phyloP scores from a whole-genome alignment of 192 early-diverging fungal species.

The Phlyctochytrium bullatum region DNA sequence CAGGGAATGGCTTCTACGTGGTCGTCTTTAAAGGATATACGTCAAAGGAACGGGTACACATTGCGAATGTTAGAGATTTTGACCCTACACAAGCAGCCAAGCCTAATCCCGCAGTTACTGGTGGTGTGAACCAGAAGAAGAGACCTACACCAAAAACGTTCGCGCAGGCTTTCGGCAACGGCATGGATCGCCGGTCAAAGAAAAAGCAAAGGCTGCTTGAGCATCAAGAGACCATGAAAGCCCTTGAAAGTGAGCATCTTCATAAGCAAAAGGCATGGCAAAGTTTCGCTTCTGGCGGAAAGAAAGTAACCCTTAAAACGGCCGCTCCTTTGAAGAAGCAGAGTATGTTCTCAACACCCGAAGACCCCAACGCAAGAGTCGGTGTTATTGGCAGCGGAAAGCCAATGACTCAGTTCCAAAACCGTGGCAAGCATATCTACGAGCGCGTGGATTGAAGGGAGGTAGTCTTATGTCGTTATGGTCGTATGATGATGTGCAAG shows the following conservation, averaged over 20 bases:
- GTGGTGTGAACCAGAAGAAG: constrained; percentile 13
- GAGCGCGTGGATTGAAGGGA: constrained; percentile 29
- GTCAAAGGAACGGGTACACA: constrained; percentile 46
- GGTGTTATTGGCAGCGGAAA: constrained; percentile 78
- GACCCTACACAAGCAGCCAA: constrained; percentile 24
- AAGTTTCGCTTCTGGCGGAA: constrained; percentile 62
- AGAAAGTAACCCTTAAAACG: constrained; percentile 28
- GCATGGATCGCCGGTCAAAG: constrained; percentile 45
- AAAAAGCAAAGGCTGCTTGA: constrained; percentile 48
- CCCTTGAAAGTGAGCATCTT: constrained; percentile 57
- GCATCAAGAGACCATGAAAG: constrained; percentile 32
- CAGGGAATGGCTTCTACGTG: constrained; percentile 28
- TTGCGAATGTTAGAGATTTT: constrained; percentile 44
- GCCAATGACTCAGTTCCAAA: constrained; percentile 74
- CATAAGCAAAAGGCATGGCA: constrained; percentile 76
- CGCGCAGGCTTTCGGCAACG: constrained; percentile 26
- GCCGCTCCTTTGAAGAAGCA: constrained; percentile 54
- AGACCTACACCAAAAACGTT: constrained; percentile 27
- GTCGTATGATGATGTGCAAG: no score
- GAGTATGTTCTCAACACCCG: constrained; percentile 80
- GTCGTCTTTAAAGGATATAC: constrained; percentile 65
- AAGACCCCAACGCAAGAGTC: constrained; percentile 77
- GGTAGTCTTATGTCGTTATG: background rate
- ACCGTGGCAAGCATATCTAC: constrained; percentile 74
- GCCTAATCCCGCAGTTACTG: constrained; percentile 23